phyloP scores from a whole-genome alignment of 129 eudicot genomes.

The Apium graveolens region DNA sequence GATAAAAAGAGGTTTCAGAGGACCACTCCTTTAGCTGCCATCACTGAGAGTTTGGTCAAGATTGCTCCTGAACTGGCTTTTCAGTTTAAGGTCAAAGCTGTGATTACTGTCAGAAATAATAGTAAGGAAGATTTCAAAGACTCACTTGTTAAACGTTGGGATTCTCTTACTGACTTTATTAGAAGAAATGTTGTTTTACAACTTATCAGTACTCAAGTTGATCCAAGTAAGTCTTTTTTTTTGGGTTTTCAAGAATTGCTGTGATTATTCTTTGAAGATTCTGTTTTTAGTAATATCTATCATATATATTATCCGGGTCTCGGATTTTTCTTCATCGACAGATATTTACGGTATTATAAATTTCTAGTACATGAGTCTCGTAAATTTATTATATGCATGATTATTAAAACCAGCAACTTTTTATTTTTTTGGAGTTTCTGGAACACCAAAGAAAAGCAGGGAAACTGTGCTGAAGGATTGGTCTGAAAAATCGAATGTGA shows the following conservation, averaged over 20 bases:
- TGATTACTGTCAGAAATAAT: conserved; percentile 78
- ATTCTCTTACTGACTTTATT: conserved; percentile 60
- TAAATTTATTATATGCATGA: neutral
- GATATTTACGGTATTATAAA: too few species aligned
- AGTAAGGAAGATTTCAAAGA: conserved; percentile 75
- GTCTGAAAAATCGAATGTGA: conserved; percentile 73
- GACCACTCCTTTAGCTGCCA: conserved; percentile 48
- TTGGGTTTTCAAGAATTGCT: neutral
- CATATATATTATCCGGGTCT: neutral
- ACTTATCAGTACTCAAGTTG: conserved; percentile 67
- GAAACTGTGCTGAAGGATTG: conserved; percentile 73
- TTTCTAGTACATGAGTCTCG: too few species aligned
- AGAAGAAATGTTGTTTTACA: conserved; percentile 78
- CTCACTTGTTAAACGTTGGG: conserved; percentile 48
- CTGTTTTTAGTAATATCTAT: neutral
- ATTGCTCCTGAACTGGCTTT: conserved; percentile 54
- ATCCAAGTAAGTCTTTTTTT: conserved; percentile 60
- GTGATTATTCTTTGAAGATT: neutral
- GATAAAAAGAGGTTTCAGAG: conserved; percentile 22
- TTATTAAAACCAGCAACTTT: too few species aligned
- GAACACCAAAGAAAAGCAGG: conserved; percentile 61
- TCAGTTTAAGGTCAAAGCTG: conserved; percentile 69
- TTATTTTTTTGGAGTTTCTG: neutral
- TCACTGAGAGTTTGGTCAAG: conserved; percentile 71
- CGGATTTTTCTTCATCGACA: too few species aligned